Evolutionary conservation across 2,329 filamentous ascomycete species (phyloP).

Genomic region (Claviceps fusiformis): DNA sequence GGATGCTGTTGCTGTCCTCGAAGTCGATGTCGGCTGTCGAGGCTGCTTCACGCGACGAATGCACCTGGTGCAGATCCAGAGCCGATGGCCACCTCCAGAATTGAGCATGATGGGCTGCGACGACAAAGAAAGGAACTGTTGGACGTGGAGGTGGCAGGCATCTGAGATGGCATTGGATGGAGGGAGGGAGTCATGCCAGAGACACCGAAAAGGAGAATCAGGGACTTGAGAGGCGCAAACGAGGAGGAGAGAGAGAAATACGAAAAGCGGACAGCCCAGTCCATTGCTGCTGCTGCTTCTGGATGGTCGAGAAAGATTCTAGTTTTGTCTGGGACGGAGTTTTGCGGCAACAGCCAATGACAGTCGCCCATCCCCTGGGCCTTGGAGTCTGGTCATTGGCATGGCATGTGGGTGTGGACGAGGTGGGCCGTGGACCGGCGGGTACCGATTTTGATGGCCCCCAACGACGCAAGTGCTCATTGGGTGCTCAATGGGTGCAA

Average conservation of each 20-base stretch:
- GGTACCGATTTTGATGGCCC: too few species aligned
- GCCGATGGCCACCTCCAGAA: conserved; percentile 19
- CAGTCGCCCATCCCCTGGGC: too few species aligned
- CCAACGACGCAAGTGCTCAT: too few species aligned
- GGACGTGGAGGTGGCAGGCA: neutral
- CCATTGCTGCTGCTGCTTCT: neutral
- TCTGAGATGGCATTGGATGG: neutral
- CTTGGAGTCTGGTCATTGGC: neutral
- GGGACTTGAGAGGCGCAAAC: neutral
- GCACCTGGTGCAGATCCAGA: conserved; percentile 52
- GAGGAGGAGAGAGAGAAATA: neutral
- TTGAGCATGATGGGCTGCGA: conserved; percentile 14
- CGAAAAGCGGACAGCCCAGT: neutral
- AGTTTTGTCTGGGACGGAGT: neutral
- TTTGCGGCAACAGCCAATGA: conserved; percentile 1
- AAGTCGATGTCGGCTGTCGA: conserved; percentile 3
- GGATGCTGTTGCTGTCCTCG: neutral
- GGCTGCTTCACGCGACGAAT: conserved; percentile 27
- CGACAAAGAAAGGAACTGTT: neutral
- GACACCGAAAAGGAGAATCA: neutral
- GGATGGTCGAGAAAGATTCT: neutral
- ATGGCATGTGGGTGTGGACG: neutral
- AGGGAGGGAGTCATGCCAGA: neutral
- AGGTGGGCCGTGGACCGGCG: neutral
- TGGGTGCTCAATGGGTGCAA: too few species aligned